Base-by-base conservation (phyloP, 345 rosid genomes). In the Citrus trifoliata region DNA sequence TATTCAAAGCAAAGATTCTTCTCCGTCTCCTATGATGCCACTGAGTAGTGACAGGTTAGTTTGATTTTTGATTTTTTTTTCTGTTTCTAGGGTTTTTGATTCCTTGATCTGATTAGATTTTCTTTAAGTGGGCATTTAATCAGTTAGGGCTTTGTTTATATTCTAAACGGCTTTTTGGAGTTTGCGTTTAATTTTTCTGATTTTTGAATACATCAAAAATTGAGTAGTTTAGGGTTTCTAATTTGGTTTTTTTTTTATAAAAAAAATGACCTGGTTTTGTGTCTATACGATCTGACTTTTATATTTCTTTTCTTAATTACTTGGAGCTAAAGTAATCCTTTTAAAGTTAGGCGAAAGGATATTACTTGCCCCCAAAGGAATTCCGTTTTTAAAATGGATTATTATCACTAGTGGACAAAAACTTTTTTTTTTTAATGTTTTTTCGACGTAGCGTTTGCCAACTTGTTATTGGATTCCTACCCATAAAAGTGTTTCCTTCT, bases 1-100 rank as follows among this genome's bases (percentile, higher is more conserved):
- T 28, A 53, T 71, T 10, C 18, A 21, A 53, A 22, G 40, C 2
- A 10, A 12, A 27, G 75, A 30, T 46, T 53, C 65, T 58, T 60
- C 67, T 14, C 1, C 67, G n/a, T 56, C 77, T 62, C 84, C 69
- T 73, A 81, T 84, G 90, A 77, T 85, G 80, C 80, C 84, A 5
- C 79, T 71, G 76, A 77, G 72, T 62, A n/a, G 69, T 40, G 71
- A 79, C 69, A 83, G 91, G 91, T 87, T 77, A 22, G 91, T 79
- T 46, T 64, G 59, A 2, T 10, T 12, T 65, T 58, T n/a, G 16
- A 12, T 16, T 61, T 56, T 21, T 13, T 37, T 2, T 19, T 14
- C 1, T 51, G 58, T 25, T 3, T 65, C 12, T 79, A 2, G 13
- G 16, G 42, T 48, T 66, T 9, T 5, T 22, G 30, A 28, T 63